phyloP scores from a whole-genome alignment of 192 early-diverging fungal genomes.

The Podila minutissima region DNA sequence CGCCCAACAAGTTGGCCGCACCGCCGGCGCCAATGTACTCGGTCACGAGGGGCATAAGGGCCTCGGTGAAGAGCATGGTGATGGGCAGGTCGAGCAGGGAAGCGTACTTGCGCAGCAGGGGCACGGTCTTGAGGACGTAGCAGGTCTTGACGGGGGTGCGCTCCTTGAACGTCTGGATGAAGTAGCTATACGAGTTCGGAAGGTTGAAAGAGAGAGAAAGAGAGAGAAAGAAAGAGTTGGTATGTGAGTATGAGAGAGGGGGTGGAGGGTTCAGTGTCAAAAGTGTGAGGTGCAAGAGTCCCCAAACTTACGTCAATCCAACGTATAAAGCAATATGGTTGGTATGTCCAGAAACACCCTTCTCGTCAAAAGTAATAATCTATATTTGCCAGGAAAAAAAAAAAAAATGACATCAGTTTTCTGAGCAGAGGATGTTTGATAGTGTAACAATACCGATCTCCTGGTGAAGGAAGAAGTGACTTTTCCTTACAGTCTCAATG shows the following conservation, averaged over 20 bases:
- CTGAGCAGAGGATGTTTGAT: no score
- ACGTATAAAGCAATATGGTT: slow-evolving; percentile 88
- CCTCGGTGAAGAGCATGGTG: slow-evolving; percentile 65
- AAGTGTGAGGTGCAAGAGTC: no score
- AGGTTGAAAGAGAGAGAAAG: no score
- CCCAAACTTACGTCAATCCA: slow-evolving; percentile 65
- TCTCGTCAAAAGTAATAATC: slow-evolving; percentile 91
- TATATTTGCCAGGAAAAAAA: slow-evolving; percentile 14
- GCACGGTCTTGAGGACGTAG: slow-evolving; percentile 59
- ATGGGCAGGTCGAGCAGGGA: slow-evolving; percentile 40
- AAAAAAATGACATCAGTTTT: no score
- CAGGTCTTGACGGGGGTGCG: slow-evolving; percentile 60
- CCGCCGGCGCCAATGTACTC: slow-evolving; percentile 68
- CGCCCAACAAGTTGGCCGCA: slow-evolving; percentile 41
- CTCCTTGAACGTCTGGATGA: slow-evolving; percentile 39
- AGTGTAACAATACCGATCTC: not conserved
- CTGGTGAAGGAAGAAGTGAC: not conserved
- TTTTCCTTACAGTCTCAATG: slow-evolving; percentile 67
- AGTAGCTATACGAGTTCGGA: slow-evolving; percentile 9
- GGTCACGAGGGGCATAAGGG: slow-evolving; percentile 64
- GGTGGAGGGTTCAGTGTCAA: not conserved
- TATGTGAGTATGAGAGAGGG: not conserved
- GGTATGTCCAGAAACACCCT: slow-evolving; percentile 89
- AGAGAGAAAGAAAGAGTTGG: not conserved
- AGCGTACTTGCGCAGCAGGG: slow-evolving; percentile 53